Percentiles rank a stretch among this genome's conserved stretches.
Conservation (phyloP, 495 filamentous ascomycete genomes). For the Xanthoparmelia taractica region DNA sequence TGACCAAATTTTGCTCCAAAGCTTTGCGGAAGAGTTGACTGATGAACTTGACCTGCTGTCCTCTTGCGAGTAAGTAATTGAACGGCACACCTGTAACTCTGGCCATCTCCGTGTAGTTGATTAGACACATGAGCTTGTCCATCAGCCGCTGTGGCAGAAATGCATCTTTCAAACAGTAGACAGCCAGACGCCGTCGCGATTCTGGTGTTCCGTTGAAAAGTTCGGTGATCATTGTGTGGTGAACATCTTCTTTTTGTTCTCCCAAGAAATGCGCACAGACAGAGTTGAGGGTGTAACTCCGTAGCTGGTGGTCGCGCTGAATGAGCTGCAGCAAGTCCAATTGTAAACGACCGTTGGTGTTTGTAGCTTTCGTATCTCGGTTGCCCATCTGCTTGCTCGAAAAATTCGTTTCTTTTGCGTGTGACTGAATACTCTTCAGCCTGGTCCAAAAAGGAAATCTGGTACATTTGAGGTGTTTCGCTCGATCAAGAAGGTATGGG, state of each 20-base stretch:
- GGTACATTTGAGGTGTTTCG: constrained; percentile 66
- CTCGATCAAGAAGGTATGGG: constrained; percentile 87
- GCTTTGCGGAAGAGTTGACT: constrained; percentile 96
- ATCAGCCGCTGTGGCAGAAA: constrained; percentile 90
- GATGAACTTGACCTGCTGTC: constrained; percentile 96
- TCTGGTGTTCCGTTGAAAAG: constrained; percentile 92
- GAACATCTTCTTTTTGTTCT: constrained; percentile 98
- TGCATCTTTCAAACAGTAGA: constrained; percentile 98
- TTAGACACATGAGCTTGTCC: constrained; percentile 94
- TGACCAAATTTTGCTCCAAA: constrained; percentile 81
- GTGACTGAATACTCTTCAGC: constrained; percentile 54
- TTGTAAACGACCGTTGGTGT: constrained; percentile 89
- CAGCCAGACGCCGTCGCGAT: constrained; percentile 77
- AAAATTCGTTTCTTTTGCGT: constrained; percentile 70
- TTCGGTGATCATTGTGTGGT: constrained; percentile 98
- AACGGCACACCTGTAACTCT: constrained; percentile 98
- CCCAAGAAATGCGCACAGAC: constrained; percentile 94
- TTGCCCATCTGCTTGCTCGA: constrained; percentile 99
- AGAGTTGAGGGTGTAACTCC: constrained; percentile 96
- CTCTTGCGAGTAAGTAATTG: constrained; percentile 83
- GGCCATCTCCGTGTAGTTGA: constrained; percentile 99
- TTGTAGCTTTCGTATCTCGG: constrained; percentile 85
- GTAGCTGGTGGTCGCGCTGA: constrained; percentile 86
- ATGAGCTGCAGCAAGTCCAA: constrained; percentile 88
- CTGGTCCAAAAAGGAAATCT: constrained; percentile 82